Conservation (phyloP, 305 asterid species). For the Fraxinus nigra region DNA sequence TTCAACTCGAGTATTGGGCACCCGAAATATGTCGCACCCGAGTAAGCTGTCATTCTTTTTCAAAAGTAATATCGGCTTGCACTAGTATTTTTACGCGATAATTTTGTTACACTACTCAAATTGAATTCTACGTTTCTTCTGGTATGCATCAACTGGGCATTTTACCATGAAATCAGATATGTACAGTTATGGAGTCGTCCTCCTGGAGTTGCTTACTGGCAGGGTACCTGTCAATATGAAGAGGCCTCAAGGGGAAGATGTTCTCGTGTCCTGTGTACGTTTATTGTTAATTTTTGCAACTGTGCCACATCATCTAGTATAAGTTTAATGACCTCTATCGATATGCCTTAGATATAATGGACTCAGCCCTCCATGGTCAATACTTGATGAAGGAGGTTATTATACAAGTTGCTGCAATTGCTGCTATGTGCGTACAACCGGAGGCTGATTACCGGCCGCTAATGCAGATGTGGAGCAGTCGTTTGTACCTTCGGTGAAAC, state of each 20-base stretch:
- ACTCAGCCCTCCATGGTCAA: conserved; percentile 71
- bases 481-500: conserved; percentile 69
- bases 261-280: conserved; percentile 88
- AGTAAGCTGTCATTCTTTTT: conserved; percentile 40
- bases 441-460: conserved; percentile 89
- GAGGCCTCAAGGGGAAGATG: conserved; percentile 77
- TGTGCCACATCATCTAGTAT: background rate
- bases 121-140: conserved; percentile 16
- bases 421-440: conserved; percentile 88
- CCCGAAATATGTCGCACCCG: conserved; percentile 92
- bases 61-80: background rate
- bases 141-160: conserved; percentile 84
- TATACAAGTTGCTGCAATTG: conserved; percentile 83
- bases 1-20: conserved; percentile 81
- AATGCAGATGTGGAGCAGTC: conserved; percentile 88
- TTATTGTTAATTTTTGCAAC: background rate
- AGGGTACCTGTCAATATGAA: conserved; percentile 92
- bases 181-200: conserved; percentile 88
- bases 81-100: background rate
- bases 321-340: background rate
- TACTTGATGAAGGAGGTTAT: conserved; percentile 75
- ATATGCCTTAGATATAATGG: conserved; percentile 81
- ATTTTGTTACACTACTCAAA: background rate
- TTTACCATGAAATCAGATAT: conserved; percentile 83
- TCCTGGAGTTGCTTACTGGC: conserved; percentile 79